Conservation (phyloP, 2,329 filamentous ascomycete species). For the Penicillium sp. region DNA sequence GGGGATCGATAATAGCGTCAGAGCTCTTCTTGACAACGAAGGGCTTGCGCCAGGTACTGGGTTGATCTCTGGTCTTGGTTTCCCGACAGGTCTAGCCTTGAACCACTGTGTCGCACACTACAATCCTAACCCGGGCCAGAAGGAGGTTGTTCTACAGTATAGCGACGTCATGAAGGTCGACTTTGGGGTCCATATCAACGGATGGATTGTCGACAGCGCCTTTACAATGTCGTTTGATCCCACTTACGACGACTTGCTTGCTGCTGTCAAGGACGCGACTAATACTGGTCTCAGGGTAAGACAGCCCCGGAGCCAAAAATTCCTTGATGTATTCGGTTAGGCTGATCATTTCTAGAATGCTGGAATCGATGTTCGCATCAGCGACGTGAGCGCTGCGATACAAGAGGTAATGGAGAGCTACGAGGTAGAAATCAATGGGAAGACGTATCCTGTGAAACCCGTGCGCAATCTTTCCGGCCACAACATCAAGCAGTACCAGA, state of each 20-base stretch:
- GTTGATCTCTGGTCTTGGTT: constrained; percentile 49
- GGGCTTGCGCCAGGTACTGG: constrained; percentile 49
- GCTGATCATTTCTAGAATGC: constrained; percentile 35
- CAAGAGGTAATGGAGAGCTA: constrained; percentile 60
- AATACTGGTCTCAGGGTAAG: constrained; percentile 50
- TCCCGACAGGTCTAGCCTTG: constrained; percentile 51
- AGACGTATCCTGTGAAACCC: constrained; percentile 50
- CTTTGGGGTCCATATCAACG: constrained; percentile 74
- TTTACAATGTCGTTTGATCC: constrained; percentile 74
- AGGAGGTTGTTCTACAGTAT: constrained; percentile 64
- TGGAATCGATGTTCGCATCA: constrained; percentile 51
- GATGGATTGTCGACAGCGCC: constrained; percentile 72
- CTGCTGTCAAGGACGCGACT: constrained; percentile 61
- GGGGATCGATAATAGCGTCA: constrained; percentile 51
- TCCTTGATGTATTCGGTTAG: neutral
- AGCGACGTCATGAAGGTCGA: constrained; percentile 79
- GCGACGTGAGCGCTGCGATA: constrained; percentile 52
- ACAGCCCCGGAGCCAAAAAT: neutral
- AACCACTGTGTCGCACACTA: constrained; percentile 53
- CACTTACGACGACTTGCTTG: constrained; percentile 67
- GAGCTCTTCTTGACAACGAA: constrained; percentile 46
- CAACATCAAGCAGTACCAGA: constrained; percentile 49
- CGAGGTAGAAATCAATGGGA: constrained; percentile 51
- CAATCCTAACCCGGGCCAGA: constrained; percentile 54
- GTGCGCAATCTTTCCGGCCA: constrained; percentile 52